Evolutionary conservation across 805 yeast species (phyloP).

Genomic region (Spathaspora boniae): DNA sequence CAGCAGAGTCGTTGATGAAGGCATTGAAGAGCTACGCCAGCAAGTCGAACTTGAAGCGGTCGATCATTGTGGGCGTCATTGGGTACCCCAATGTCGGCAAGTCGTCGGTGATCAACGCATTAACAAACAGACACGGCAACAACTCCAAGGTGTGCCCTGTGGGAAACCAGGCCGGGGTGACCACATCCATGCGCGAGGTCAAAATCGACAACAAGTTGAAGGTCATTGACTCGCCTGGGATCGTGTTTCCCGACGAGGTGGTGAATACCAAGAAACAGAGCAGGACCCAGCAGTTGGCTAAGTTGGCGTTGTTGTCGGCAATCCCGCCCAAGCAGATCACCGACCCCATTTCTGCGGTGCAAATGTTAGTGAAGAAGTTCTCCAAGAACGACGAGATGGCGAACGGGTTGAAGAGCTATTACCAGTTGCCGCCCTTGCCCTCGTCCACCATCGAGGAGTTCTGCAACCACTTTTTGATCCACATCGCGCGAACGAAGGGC

Average conservation of each 20-base stretch:
- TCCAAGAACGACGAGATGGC: conserved; percentile 75
- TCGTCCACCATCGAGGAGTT: conserved; percentile 69
- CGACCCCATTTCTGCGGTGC: conserved; percentile 83
- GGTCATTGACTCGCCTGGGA: conserved; percentile 94
- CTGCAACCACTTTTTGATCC: conserved; percentile 83
- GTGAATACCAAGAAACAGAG: conserved; percentile 38
- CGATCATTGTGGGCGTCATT: conserved; percentile 89
- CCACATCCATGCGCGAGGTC: conserved; percentile 86
- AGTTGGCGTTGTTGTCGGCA: conserved; percentile 82
- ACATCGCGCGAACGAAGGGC: conserved; percentile 89
- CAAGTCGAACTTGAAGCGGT: conserved; percentile 80
- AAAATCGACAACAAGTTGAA: conserved; percentile 88
- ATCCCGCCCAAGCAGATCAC: conserved; percentile 79
- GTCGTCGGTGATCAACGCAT: conserved; percentile 88
- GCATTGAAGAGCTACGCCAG: conserved; percentile 83
- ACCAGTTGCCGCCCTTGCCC: conserved; percentile 78
- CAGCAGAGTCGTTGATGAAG: conserved; percentile 71
- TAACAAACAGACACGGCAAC: conserved; percentile 77
- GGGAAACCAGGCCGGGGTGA: conserved; percentile 97
- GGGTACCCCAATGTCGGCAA: conserved; percentile 98
- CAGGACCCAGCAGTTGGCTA: conserved; percentile 75
- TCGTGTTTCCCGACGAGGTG: conserved; percentile 79
- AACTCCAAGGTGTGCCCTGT: conserved; percentile 82
- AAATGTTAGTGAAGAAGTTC: conserved; percentile 70
- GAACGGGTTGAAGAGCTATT: conserved; percentile 66